phyloP scores from a whole-genome alignment of 768 basidiomycete genomes.

The Hydnum rufescens region DNA sequence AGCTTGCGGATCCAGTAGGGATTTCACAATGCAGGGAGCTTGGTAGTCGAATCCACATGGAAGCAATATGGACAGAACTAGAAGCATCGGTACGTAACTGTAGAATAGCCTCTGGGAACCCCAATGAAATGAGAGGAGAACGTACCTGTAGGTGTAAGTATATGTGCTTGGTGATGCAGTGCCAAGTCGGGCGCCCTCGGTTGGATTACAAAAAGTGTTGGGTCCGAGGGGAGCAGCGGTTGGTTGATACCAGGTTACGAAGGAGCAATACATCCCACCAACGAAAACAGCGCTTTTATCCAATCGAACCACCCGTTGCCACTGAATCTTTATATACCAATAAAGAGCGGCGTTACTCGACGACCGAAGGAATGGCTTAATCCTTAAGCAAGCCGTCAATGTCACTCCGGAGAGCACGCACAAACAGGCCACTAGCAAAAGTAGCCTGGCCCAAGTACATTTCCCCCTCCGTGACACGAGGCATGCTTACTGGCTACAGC shows the following conservation, averaged over 20 bases:
- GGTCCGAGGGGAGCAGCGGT: slow-evolving; percentile 39
- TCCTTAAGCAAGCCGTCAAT: slow-evolving; percentile 35
- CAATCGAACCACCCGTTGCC: no score
- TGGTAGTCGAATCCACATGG: slow-evolving; percentile 29
- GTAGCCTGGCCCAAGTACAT: slow-evolving; percentile 24
- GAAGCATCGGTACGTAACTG: slow-evolving; percentile 40
- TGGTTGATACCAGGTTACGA: slow-evolving; percentile 35
- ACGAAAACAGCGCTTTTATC: no score
- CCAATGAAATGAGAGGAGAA: no score
- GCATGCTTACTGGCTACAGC: no score
- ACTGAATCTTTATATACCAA: slow-evolving; percentile 25
- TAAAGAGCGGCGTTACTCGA: slow-evolving; percentile 48
- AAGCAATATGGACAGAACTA: slow-evolving; percentile 26
- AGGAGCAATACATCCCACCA: slow-evolving; percentile 32
- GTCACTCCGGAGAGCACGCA: slow-evolving; percentile 48
- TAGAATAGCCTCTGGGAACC: background rate
- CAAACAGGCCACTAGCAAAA: slow-evolving; percentile 64
- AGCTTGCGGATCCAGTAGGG: slow-evolving; percentile 19
- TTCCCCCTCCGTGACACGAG: no score
- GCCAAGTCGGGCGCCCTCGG: slow-evolving; percentile 29
- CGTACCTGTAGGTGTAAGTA: slow-evolving; percentile 43
- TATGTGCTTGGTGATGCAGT: slow-evolving; percentile 28
- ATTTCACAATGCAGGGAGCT: slow-evolving; percentile 29
- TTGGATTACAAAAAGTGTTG: slow-evolving; percentile 42
- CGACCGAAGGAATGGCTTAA: slow-evolving; percentile 55